A percentile compares a stretch with the other conserved stretches of the same genome.
Evolutionary conservation across 2,329 filamentous ascomycete species (phyloP).

Genomic region (Kalaharituber pfeilii): DNA sequence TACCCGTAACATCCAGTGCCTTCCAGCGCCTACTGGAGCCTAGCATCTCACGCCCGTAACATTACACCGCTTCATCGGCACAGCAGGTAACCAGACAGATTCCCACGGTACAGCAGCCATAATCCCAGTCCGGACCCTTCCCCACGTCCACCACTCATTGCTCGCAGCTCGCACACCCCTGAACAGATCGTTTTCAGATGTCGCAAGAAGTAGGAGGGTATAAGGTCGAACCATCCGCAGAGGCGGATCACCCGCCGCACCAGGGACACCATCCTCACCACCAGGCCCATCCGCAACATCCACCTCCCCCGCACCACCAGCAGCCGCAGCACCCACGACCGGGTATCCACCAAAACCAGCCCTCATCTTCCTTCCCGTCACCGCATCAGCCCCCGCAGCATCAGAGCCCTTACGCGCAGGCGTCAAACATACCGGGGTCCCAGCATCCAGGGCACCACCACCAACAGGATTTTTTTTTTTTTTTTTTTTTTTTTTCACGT

Average conservation of each 20-base stretch:
- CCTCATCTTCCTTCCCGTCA: conserved; percentile 14
- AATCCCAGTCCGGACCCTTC: too few relatives aligned
- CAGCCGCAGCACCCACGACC: conserved; percentile 14
- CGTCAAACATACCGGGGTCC: conserved; percentile 15
- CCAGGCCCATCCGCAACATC: conserved; percentile 11
- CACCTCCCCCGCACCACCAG: conserved; percentile 12
- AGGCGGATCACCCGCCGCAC: conserved; percentile 15
- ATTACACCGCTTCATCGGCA: too few relatives aligned
- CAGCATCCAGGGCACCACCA: conserved; percentile 14
- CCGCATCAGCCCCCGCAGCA: conserved; percentile 18
- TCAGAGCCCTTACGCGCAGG: conserved; percentile 16
- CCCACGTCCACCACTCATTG: too few relatives aligned
- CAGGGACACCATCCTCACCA: conserved; percentile 14
- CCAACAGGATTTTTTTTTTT: too few relatives aligned
- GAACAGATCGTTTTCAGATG: not conserved
- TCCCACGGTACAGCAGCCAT: too few relatives aligned
- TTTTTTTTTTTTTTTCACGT: too few relatives aligned
- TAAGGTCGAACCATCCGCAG: conserved; percentile 21
- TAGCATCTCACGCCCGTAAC: too few relatives aligned
- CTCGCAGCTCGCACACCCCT: not conserved
- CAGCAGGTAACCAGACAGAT: too few relatives aligned
- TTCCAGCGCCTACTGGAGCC: too few relatives aligned
- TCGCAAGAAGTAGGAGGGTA: conserved; percentile 16
- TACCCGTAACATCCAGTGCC: too few relatives aligned
- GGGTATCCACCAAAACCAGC: conserved; percentile 15